These are phyloP conservation scores for Solanum hybrid DNA, from an alignment of 305 asterid genomes.

Conservation along the genomic window DNA sequence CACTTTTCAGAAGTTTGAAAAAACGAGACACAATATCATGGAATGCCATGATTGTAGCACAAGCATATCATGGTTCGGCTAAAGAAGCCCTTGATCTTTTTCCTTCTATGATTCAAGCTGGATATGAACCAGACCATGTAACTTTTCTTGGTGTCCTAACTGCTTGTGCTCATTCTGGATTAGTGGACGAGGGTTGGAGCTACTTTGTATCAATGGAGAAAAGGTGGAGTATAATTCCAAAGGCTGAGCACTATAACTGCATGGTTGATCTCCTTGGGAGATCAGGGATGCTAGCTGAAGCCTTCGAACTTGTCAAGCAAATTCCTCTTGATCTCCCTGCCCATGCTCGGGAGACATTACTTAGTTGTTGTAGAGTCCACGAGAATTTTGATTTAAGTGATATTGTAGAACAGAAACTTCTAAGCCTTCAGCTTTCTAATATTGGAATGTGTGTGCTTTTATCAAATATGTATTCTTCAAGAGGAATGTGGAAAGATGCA, in stretches of 20 bases:
- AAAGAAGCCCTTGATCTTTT: constrained; percentile 34
- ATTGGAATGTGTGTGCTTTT: constrained; percentile 42
- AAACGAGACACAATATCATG: constrained; percentile 36
- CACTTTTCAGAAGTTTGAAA: constrained; percentile 24
- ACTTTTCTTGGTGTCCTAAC: constrained; percentile 47
- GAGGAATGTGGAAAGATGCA: constrained; percentile 35
- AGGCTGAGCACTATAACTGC: constrained; percentile 50
- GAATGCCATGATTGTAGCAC: constrained; percentile 50
- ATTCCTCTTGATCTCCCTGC: constrained; percentile 40
- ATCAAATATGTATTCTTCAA: constrained; percentile 31
- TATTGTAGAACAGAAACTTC: constrained; percentile 32
- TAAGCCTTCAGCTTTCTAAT: constrained; percentile 33
- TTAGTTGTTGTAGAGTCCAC: constrained; percentile 44
- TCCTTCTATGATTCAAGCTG: constrained; percentile 29
- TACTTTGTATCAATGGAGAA: constrained; percentile 34
- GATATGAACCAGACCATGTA: constrained; percentile 39
- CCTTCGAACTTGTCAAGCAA: constrained; percentile 31
- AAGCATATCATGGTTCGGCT: constrained; percentile 41
- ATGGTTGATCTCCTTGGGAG: constrained; percentile 58
- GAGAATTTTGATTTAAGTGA: constrained; percentile 33
- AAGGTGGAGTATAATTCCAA: constrained; percentile 30
- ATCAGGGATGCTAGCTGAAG: constrained; percentile 40
- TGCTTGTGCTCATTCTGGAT: constrained; percentile 50
- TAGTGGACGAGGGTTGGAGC: constrained; percentile 31
- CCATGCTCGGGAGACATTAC: constrained; percentile 38